Evolutionary conservation across 2,329 filamentous ascomycete genomes (phyloP), one percentile per base, ranked within the genome.

Genomic region (Leptosphaerulina australis): DNA sequence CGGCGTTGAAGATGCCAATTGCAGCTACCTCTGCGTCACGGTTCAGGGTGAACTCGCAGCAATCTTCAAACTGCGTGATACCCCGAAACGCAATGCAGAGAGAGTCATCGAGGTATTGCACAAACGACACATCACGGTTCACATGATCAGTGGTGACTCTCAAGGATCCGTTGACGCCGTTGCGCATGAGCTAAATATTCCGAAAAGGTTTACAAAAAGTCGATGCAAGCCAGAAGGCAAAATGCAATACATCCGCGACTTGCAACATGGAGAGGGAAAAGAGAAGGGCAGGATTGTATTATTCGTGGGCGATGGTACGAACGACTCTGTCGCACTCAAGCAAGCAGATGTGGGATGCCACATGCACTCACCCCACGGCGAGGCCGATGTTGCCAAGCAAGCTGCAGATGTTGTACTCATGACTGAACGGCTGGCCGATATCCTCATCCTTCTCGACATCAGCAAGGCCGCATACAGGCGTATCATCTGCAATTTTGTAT

Each of bases 261-360:
- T 77, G 1, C 69, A 70, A 21, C 33, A 53, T 4, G 35, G 45
- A 1, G 39, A 39, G 1, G 21, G 12, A 4, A 20, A 21, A 4
- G 17, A 18, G 3, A 56, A 43, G 18, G 49, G 53, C 1, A 63
- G 58, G n/a, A 56, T 80, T 1, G 81, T 90, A 14, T 70, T 91
- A 5, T 92, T 93, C 69, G 81, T 83, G 40, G 89, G 89, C 25
- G 89, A 93, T 60, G 90, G 90, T 1, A 91, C 87, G 11, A 93
- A 93, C 67, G 89, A 93, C 63, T 87, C 89, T 0, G 78, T 83
- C 2, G 89, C 89, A 0, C 78, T 93, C 2, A 84, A 87, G 0
- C 82, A 86, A 64, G 87, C 90, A 1, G 81, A 81, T 5, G 80
- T 93, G 21, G 90, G 90, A 21, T 77, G 91, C 0, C 86, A 90